Evolutionary conservation across 2,329 filamentous ascomycete species (phyloP).

Genomic region (Pestalotiopsis sp.): DNA sequence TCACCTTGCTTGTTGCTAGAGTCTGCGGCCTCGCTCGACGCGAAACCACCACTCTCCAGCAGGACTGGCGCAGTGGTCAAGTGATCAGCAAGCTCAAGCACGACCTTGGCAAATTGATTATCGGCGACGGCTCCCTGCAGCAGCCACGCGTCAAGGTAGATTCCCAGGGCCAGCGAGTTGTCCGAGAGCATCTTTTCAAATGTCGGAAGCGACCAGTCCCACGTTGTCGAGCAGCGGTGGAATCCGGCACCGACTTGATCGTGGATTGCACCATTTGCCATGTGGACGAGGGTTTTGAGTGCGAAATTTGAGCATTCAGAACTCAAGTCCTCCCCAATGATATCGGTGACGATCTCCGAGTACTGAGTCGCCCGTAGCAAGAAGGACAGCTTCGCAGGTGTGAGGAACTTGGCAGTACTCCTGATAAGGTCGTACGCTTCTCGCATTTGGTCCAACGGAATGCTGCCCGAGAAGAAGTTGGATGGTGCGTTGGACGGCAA

Average conservation of each 20-base stretch:
- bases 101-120: conserved; percentile 74
- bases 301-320: conserved; percentile 77
- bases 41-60: conserved; percentile 73
- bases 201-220: conserved; percentile 91
- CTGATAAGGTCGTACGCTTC: conserved; percentile 85
- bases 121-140: conserved; percentile 52
- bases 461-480: conserved; percentile 24
- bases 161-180: conserved; percentile 80
- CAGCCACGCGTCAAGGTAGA: conserved; percentile 87
- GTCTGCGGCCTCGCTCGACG: conserved; percentile 88
- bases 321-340: conserved; percentile 85
- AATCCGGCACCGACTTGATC: conserved; percentile 62
- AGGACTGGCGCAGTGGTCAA: conserved; percentile 73
- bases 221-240: conserved; percentile 81
- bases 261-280: conserved; percentile 58
- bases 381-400: conserved; percentile 82
- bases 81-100: conserved; percentile 86
- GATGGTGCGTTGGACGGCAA: conserved; percentile 10
- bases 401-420: conserved; percentile 84
- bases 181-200: conserved; percentile 98
- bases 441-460: conserved; percentile 89
- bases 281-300: conserved; percentile 76
- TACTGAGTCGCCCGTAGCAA: conserved; percentile 75
- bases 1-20: conserved; percentile 76
- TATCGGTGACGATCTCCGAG: conserved; percentile 73